These are phyloP conservation scores for Wickerhamiella lipophila DNA, from an alignment of 805 yeast genomes.

Conservation along the genomic window DNA sequence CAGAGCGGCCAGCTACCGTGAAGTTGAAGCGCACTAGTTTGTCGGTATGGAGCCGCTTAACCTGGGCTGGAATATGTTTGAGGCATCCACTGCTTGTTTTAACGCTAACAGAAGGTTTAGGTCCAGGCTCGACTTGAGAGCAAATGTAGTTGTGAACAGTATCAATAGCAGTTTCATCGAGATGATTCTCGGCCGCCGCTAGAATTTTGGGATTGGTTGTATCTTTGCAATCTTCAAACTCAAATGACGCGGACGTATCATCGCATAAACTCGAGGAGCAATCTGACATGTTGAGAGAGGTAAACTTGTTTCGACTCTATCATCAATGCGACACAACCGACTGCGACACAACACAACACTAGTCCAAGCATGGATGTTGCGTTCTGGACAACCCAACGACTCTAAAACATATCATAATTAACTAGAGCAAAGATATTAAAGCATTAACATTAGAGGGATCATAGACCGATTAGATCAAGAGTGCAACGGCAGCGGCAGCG, in stretches of 20 bases:
- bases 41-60: slow-evolving; percentile 41
- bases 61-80: slow-evolving; percentile 9
- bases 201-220: not conserved
- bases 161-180: not conserved
- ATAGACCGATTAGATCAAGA: not conserved
- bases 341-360: too few species aligned
- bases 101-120: not conserved
- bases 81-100: not conserved
- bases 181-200: not conserved
- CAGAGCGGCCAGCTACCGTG: slow-evolving; percentile 75
- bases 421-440: not conserved
- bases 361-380: too few species aligned
- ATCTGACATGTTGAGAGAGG: not conserved
- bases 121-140: not conserved
- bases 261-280: not conserved
- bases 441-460: not conserved
- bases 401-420: not conserved
- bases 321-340: too few species aligned
- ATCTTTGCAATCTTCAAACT: not conserved
- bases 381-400: too few species aligned
- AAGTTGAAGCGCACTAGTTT: slow-evolving; percentile 49
- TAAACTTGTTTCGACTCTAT: too few species aligned
- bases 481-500: slow-evolving; percentile 11
- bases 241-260: not conserved
- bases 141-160: not conserved